phyloP scores from a whole-genome alignment of 306 rosid species.

The Betula pendula region DNA sequence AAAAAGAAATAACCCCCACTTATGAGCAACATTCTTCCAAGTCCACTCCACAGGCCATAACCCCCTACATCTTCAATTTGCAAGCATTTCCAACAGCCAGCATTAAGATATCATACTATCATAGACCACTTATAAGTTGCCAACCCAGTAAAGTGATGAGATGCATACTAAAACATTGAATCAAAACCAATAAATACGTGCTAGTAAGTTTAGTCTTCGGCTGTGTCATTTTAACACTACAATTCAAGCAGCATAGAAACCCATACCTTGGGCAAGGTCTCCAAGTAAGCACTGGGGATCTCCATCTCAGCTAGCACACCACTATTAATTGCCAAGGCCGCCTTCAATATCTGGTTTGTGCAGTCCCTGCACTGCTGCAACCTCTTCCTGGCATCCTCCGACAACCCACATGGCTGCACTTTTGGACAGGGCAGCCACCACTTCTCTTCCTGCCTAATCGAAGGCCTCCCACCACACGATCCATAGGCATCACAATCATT shows the following conservation, averaged over 20 bases:
- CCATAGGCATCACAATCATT: constrained; percentile 52
- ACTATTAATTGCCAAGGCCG: constrained; percentile 88
- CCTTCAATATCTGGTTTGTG: constrained; percentile 81
- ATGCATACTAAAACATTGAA: not conserved
- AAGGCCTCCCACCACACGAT: constrained; percentile 62
- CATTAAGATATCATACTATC: not conserved
- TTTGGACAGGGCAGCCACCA: constrained; percentile 99
- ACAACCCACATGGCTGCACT: constrained; percentile 73
- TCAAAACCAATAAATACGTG: not conserved
- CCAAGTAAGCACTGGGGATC: constrained; percentile 65
- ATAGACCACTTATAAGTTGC: not conserved
- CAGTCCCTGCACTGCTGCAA: constrained; percentile 95
- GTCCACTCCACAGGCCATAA: not conserved
- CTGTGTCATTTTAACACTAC: constrained; percentile 5
- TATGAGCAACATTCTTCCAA: not conserved
- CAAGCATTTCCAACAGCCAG: not conserved
- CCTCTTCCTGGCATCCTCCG: constrained; percentile 70
- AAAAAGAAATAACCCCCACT: not conserved
- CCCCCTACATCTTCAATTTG: not conserved
- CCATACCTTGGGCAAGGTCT: constrained; percentile 78
- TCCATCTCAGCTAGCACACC: constrained; percentile 92
- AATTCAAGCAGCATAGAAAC: constrained; percentile 7
- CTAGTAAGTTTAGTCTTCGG: too few relatives aligned
- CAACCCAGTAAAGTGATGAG: not conserved
- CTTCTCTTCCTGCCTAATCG: constrained; percentile 91